Percentiles rank a stretch among this genome's conserved stretches.
Conservation (phyloP, 495 filamentous ascomycete genomes). For the Annulohypoxylon maeteangense region DNA sequence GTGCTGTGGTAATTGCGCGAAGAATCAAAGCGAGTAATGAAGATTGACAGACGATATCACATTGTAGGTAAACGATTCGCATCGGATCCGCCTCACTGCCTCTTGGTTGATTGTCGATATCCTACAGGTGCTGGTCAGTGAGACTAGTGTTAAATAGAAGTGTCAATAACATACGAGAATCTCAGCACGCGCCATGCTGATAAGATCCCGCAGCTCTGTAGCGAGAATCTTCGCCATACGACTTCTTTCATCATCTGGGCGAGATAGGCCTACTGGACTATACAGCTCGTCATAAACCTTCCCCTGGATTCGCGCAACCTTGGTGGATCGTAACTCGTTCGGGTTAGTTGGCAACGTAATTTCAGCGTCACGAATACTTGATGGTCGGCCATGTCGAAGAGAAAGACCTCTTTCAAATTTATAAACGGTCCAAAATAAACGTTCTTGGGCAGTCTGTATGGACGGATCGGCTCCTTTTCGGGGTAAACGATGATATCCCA, state of each 20-base stretch:
- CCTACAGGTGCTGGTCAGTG: not conserved
- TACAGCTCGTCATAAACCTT: constrained; percentile 17
- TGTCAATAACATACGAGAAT: not conserved
- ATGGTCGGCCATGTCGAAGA: constrained; percentile 3
- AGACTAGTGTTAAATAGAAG: not conserved
- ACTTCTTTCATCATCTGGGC: not conserved
- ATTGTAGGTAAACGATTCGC: constrained; percentile 10
- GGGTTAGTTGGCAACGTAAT: constrained; percentile 1
- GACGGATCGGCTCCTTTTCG: not conserved
- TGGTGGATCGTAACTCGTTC: not conserved
- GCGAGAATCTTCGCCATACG: not conserved
- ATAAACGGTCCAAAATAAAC: constrained; percentile 9
- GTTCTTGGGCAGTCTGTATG: constrained; percentile 6
- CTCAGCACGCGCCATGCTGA: not conserved
- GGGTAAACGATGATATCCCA: constrained; percentile 7
- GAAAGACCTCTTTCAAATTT: constrained; percentile 7
- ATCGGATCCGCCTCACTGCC: constrained; percentile 3
- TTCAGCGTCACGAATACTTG: constrained; percentile 5
- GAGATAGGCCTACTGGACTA: constrained; percentile 6
- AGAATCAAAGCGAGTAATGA: constrained; percentile 11
- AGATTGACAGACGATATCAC: constrained; percentile 7
- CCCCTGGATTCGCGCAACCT: constrained; percentile 9
- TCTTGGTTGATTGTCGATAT: not conserved
- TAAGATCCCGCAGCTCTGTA: not conserved
- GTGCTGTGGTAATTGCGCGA: not conserved